Conservation (phyloP, 2,329 filamentous ascomycete genomes). For the Stagonosporopsis rhizophila region DNA sequence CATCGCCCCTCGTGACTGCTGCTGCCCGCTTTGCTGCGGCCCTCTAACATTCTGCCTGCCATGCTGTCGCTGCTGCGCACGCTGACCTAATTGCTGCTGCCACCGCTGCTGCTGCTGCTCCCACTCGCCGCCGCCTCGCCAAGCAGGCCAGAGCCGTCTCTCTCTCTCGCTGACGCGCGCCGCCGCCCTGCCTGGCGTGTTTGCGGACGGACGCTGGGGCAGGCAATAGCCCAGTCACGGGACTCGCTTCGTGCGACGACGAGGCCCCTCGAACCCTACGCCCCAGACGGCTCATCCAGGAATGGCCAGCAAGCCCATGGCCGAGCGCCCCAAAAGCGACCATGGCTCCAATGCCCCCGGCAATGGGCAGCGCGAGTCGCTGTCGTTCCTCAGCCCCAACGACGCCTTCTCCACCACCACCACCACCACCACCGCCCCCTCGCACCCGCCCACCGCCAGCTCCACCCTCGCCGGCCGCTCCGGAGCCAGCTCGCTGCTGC, state of each 20-base stretch:
- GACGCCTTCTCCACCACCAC: slow-evolving; percentile 19
- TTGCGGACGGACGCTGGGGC: slow-evolving; percentile 14
- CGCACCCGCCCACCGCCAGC: slow-evolving; percentile 17
- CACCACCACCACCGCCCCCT: slow-evolving; percentile 4
- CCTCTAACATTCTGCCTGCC: slow-evolving; percentile 6
- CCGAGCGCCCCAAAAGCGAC: slow-evolving; percentile 38
- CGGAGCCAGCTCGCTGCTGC: slow-evolving; percentile 31
- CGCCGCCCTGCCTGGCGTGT: slow-evolving; percentile 11
- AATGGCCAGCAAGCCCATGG: slow-evolving; percentile 42
- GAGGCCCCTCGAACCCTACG: slow-evolving; percentile 25
- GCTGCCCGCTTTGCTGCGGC: slow-evolving; percentile 11
- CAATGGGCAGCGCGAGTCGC: slow-evolving; percentile 4
- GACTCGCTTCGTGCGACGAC: slow-evolving; percentile 29
- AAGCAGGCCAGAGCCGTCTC: slow-evolving; percentile 8
- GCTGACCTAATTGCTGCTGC: slow-evolving; percentile 18
- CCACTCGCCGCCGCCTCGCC: slow-evolving; percentile 18
- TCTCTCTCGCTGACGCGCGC: slow-evolving; percentile 19
- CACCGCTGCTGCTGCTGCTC: slow-evolving; percentile 5
- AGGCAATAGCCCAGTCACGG: slow-evolving; percentile 16
- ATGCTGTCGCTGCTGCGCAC: slow-evolving; percentile 29
- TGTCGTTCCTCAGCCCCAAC: slow-evolving; percentile 29
- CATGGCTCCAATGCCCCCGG: slow-evolving; percentile 25
- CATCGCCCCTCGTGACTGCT: slow-evolving; percentile 1
- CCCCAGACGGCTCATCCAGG: slow-evolving; percentile 18
- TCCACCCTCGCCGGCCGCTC: slow-evolving; percentile 16